Evolutionary conservation across 2,329 filamentous ascomycete genomes (phyloP).

Genomic region (Chaetomiaceae sp.): DNA sequence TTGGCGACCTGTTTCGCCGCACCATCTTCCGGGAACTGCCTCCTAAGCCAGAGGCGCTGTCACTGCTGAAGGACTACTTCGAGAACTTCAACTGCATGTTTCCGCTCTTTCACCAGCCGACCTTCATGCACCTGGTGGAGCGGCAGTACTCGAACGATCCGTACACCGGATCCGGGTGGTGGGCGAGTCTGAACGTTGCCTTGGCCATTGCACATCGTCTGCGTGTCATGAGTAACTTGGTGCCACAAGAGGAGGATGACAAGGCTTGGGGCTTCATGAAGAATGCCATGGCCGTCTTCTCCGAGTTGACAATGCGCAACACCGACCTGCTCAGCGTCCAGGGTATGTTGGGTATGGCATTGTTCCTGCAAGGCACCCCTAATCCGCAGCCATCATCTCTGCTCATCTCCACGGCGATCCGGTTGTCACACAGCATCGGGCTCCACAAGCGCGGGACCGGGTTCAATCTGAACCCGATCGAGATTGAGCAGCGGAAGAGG

Average conservation of each 20-base stretch:
- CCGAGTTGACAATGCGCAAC: slow-evolving; percentile 91
- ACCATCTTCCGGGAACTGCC: slow-evolving; percentile 79
- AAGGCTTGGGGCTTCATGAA: slow-evolving; percentile 95
- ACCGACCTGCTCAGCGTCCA: slow-evolving; percentile 93
- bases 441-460: slow-evolving; percentile 88
- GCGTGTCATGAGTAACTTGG: slow-evolving; percentile 90
- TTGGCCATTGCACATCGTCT: slow-evolving; percentile 89
- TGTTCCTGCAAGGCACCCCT: slow-evolving; percentile 93
- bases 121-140: slow-evolving; percentile 96
- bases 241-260: slow-evolving; percentile 83
- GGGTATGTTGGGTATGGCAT: slow-evolving; percentile 83
- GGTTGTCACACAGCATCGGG: slow-evolving; percentile 88
- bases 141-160: slow-evolving; percentile 88
- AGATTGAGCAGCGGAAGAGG: slow-evolving; percentile 77
- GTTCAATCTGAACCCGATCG: slow-evolving; percentile 88
- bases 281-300: slow-evolving; percentile 89
- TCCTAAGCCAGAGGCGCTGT: slow-evolving; percentile 78
- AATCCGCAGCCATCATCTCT: slow-evolving; percentile 94
- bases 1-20: slow-evolving; percentile 82
- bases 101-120: slow-evolving; percentile 92
- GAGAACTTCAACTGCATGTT: slow-evolving; percentile 99
- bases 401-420: slow-evolving; percentile 82
- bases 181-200: slow-evolving; percentile 91
- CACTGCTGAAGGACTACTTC: slow-evolving; percentile 87
- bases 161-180: slow-evolving; percentile 95